Conservation (phyloP, 2,329 filamentous ascomycete species). For the Juglanconis sp. region DNA sequence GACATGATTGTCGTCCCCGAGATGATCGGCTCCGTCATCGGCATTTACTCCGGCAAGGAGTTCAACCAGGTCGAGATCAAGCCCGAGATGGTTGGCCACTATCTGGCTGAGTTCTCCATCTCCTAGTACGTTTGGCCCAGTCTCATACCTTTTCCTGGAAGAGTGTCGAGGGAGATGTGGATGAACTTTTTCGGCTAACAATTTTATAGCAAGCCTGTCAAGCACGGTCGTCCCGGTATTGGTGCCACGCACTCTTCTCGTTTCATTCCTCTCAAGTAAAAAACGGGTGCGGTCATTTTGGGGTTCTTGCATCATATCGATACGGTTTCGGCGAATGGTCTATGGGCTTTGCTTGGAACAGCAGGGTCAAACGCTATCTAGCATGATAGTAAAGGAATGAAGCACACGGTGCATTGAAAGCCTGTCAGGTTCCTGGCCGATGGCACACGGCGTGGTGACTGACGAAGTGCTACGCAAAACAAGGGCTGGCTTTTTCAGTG, state of each 20-base stretch:
- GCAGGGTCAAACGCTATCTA: slow-evolving; percentile 37
- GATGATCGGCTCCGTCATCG: slow-evolving; percentile 98
- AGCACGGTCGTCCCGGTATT: slow-evolving; percentile 99
- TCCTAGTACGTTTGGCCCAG: slow-evolving; percentile 75
- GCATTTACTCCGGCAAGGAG: slow-evolving; percentile 99
- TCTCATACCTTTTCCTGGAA: background rate
- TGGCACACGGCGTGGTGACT: slow-evolving; percentile 16
- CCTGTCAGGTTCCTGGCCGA: slow-evolving; percentile 8
- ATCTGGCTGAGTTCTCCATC: slow-evolving; percentile 99
- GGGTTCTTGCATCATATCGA: slow-evolving; percentile 51
- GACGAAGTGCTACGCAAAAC: background rate
- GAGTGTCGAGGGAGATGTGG: background rate
- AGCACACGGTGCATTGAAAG: slow-evolving; percentile 26
- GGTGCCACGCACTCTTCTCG: slow-evolving; percentile 99
- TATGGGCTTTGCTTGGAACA: slow-evolving; percentile 49
- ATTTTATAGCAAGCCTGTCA: slow-evolving; percentile 85
- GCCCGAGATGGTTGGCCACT: slow-evolving; percentile 99
- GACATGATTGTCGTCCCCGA: slow-evolving; percentile 99
- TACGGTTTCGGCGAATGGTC: slow-evolving; percentile 53
- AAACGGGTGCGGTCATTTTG: slow-evolving; percentile 44
- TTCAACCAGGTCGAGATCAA: slow-evolving; percentile 99
- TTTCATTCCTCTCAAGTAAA: slow-evolving; percentile 99
- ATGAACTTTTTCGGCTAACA: slow-evolving; percentile 44
- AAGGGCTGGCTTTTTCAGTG: background rate
- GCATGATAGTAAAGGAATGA: slow-evolving; percentile 42